Evolutionary conservation across 2,329 filamentous ascomycete genomes (phyloP).

Genomic region (Metarhizium anisopliae): DNA sequence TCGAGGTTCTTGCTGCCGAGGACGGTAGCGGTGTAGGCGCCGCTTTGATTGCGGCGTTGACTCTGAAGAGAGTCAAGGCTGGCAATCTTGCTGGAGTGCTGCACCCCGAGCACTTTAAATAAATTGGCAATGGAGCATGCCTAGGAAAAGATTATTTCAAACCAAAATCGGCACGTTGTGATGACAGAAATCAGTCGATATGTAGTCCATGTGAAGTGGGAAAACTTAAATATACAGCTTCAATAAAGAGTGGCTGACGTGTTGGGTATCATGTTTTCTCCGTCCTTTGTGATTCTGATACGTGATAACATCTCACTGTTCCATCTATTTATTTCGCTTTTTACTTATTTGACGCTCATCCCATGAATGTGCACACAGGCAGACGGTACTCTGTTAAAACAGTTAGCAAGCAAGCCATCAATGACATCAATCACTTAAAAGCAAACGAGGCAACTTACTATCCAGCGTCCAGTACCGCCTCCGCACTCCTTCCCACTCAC

Average conservation of each 20-base stretch:
- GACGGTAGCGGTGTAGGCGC: constrained; percentile 97
- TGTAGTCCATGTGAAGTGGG: not conserved
- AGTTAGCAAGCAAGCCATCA: not conserved
- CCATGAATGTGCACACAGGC: constrained; percentile 66
- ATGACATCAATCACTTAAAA: constrained; percentile 1
- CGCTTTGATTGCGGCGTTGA: constrained; percentile 77
- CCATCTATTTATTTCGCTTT: not conserved
- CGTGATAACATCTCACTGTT: not conserved
- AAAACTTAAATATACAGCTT: not conserved
- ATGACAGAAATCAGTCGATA: not conserved
- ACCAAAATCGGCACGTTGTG: constrained; percentile 1
- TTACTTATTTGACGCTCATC: constrained; percentile 27
- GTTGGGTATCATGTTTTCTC: not conserved
- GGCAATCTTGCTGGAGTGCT: constrained; percentile 57
- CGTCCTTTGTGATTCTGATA: not conserved
- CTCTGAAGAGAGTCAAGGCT: constrained; percentile 53
- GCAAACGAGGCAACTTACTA: constrained; percentile 27
- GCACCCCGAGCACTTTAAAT: constrained; percentile 53
- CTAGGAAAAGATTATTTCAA: not conserved
- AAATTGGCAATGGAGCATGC: not conserved
- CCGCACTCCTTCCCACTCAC: constrained; percentile 82
- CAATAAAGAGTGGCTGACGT: not conserved
- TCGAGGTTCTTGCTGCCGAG: constrained; percentile 83
- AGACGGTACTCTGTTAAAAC: constrained; percentile 52
- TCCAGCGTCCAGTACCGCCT: constrained; percentile 85